Conservation (phyloP, 306 rosid species). For the Amphicarpaea edgeworthii region DNA sequence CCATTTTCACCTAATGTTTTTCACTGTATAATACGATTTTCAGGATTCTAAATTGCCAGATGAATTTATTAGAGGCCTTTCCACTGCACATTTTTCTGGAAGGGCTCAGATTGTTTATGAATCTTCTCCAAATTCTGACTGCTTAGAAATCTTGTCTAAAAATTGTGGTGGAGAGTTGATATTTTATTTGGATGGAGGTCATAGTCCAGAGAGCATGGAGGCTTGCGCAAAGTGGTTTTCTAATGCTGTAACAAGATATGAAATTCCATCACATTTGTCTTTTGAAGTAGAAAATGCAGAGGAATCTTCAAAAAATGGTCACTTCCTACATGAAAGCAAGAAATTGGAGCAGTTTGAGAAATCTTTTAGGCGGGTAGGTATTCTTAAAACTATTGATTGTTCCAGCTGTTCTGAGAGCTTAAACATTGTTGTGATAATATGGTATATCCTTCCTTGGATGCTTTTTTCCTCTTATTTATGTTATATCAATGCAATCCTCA, state of each 20-base stretch:
- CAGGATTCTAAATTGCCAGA: slow-evolving; percentile 61
- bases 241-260: slow-evolving; percentile 48
- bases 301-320: slow-evolving; percentile 48
- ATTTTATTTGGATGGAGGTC: slow-evolving; percentile 91
- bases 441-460: slow-evolving; percentile 17
- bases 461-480: slow-evolving; percentile 7
- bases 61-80: slow-evolving; percentile 74
- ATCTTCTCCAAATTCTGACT: slow-evolving; percentile 39
- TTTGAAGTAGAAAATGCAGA: slow-evolving; percentile 37
- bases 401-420: not conserved
- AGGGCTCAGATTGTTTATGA: slow-evolving; percentile 75
- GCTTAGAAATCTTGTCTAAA: slow-evolving; percentile 46
- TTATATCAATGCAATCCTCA: slow-evolving; percentile 9
- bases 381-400: slow-evolving; percentile 28
- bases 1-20: slow-evolving; percentile 20
- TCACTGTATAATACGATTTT: slow-evolving; percentile 37
- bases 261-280: slow-evolving; percentile 44
- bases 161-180: slow-evolving; percentile 61
- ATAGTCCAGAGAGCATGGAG: slow-evolving; percentile 90
- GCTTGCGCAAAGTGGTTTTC: slow-evolving; percentile 60
- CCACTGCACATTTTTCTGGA: slow-evolving; percentile 69
- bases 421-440: slow-evolving; percentile 18
- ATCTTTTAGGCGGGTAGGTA: slow-evolving; percentile 42
- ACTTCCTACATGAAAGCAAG: slow-evolving; percentile 42
- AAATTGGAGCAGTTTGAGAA: slow-evolving; percentile 46